A percentile compares a stretch with the other conserved stretches of the same genome.
Evolutionary conservation across 768 basidiomycete genomes (phyloP).

Genomic region (Tricholoma furcatifolium): DNA sequence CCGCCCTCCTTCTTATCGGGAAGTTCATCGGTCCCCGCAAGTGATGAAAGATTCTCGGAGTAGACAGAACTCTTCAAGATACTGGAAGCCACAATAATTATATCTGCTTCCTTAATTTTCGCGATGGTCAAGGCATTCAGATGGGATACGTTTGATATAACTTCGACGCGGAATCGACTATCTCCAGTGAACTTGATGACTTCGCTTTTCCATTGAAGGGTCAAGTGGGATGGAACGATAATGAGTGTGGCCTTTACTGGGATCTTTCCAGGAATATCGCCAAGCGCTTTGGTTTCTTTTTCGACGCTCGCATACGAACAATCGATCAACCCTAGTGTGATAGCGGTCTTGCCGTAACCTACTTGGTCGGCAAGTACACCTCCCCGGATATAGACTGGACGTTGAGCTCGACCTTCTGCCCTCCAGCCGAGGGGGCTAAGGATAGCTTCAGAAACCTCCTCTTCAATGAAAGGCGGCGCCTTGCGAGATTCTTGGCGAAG

Average conservation of each 20-base stretch:
- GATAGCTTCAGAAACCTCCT: conserved; percentile 91
- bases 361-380: conserved; percentile 96
- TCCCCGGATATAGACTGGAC: conserved; percentile 74
- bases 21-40: conserved; percentile 66
- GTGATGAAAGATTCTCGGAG: conserved; percentile 68
- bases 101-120: conserved; percentile 76
- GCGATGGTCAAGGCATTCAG: conserved; percentile 74
- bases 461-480: conserved; percentile 80
- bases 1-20: conserved; percentile 65
- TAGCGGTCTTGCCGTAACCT: conserved; percentile 96
- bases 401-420: conserved; percentile 86
- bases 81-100: conserved; percentile 83
- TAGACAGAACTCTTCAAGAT: conserved; percentile 82
- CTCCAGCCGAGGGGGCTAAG: conserved; percentile 88
- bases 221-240: conserved; percentile 88
- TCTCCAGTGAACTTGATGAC: conserved; percentile 72
- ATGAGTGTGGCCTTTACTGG: conserved; percentile 78
- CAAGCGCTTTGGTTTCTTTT: conserved; percentile 55
- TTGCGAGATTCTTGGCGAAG: conserved; percentile 66
- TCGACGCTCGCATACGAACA: conserved; percentile 56
- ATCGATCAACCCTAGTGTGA: conserved; percentile 87
- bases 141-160: conserved; percentile 66
- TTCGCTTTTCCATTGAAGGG: conserved; percentile 88
- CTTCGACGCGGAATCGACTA: conserved; percentile 58
- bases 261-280: conserved; percentile 61